Evolutionary conservation across 768 basidiomycete genomes (phyloP), one percentile per base, ranked within the genome.

Genomic region (Termitomyces sp.): DNA sequence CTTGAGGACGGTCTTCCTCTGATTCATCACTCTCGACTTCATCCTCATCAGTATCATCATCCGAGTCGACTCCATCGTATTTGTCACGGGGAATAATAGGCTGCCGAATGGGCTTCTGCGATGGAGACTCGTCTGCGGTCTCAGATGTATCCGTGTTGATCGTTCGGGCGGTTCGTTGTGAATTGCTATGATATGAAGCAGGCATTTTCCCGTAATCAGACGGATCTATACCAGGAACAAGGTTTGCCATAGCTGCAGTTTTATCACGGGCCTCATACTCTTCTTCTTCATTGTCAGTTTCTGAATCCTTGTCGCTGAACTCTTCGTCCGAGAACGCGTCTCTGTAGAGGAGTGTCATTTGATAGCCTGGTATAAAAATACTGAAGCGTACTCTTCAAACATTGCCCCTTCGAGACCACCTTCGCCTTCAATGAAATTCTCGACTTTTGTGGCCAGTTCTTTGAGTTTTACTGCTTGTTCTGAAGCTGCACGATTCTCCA

Each of bases 51-150:
- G 84, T 86, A 64, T 93, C 92, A 61, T 94, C 92, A 64, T 94
- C 93, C 2, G 94, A 97, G 67, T 96, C 84, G 27, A 90, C 92
- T 2, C 97, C 97, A 48, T 99, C 97, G 66, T 87, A 98, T 63
- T 79, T 79, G 65, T 98, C 87, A 26, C 92, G 85, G 10, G 87
- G 76, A 41, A 98, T 77, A 56, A 95, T 82, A 1, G 94, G 93
- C 20, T 82, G 76, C n/a, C 94, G 80, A 48, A 90, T 79, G 2
- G 78, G 76, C 59, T 75, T 82, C 55, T 71, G 52, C 52, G 67
- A 63, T 7, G 61, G 24, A 31, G 50, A 18, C 46, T 51, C 49
- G 48, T 42, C 56, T 8, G 4, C 51, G 32, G 24, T 32, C 52
- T 73, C 76, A 16, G 72, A 67, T 4, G 68, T 68, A 32, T 84